A percentile compares a stretch with the other conserved stretches of the same genome.
Conservation (phyloP, 1,139 yeast genomes). For the Candida freyschussii region DNA sequence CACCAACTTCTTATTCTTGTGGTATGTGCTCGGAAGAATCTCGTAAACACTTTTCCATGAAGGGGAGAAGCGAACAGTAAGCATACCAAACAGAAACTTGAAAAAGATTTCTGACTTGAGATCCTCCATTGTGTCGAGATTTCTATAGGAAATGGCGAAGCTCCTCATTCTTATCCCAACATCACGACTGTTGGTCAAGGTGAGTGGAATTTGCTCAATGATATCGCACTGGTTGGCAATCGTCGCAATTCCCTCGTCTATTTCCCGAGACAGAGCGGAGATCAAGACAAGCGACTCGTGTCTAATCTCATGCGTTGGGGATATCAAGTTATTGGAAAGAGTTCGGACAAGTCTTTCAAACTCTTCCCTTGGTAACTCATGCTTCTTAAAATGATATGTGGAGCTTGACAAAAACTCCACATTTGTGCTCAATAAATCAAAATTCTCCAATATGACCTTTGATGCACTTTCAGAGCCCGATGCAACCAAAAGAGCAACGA, state of each 20-base stretch:
- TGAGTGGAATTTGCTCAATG: constrained; percentile 71
- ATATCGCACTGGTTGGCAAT: constrained; percentile 40
- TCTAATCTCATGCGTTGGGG: constrained; percentile 47
- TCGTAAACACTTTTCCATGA: constrained; percentile 75
- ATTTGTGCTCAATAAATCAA: constrained; percentile 11
- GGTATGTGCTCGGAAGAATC: constrained; percentile 44
- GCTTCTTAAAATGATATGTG: constrained; percentile 7
- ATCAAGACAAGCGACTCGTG: constrained; percentile 39
- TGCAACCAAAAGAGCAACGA: constrained; percentile 12
- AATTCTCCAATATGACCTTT: constrained; percentile 11
- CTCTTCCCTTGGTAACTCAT: constrained; percentile 3
- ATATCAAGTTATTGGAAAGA: constrained; percentile 34
- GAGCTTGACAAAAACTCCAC: constrained; percentile 14
- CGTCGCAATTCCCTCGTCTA: constrained; percentile 31
- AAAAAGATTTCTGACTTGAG: constrained; percentile 39
- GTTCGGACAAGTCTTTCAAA: constrained; percentile 10
- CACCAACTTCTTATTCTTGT: constrained; percentile 40
- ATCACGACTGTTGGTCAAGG: constrained; percentile 69
- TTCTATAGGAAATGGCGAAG: constrained; percentile 46
- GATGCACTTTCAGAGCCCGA: constrained; percentile 1
- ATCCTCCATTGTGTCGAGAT: constrained; percentile 32
- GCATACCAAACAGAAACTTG: constrained; percentile 64
- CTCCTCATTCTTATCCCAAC: constrained; percentile 64
- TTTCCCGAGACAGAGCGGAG: constrained; percentile 30
- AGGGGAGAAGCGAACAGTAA: constrained; percentile 78